A percentile compares a stretch with the other conserved stretches of the same genome.
Conservation (phyloP, 306 rosid species). For the Betula pendula region DNA sequence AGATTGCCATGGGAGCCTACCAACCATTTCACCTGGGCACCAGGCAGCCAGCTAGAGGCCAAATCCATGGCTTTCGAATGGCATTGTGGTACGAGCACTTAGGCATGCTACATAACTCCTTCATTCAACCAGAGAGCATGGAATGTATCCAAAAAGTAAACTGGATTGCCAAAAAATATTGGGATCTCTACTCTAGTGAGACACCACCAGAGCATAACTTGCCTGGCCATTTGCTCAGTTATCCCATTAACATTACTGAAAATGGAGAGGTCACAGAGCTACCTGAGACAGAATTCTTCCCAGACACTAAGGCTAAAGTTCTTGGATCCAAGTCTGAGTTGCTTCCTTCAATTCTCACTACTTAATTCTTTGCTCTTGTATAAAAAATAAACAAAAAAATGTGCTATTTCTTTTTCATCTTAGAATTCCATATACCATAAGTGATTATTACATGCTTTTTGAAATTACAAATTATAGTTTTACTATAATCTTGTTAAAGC, state of each 20-base stretch:
- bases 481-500: background rate
- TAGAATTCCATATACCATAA: background rate
- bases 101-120: slow-evolving; percentile 36
- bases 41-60: slow-evolving; percentile 41
- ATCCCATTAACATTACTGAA: slow-evolving; percentile 36
- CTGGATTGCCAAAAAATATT: slow-evolving; percentile 27
- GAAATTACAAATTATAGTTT: background rate
- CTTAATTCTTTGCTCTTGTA: slow-evolving; percentile 18
- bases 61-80: slow-evolving; percentile 54
- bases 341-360: slow-evolving; percentile 50
- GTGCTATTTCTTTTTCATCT: background rate
- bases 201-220: slow-evolving; percentile 28
- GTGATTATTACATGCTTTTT: background rate
- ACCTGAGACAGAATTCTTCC: slow-evolving; percentile 36
- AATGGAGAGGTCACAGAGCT: slow-evolving; percentile 38
- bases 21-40: slow-evolving; percentile 49
- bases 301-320: slow-evolving; percentile 45
- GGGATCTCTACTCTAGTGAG: slow-evolving; percentile 38
- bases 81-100: slow-evolving; percentile 59
- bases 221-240: slow-evolving; percentile 53
- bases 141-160: slow-evolving; percentile 46
- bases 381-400: background rate
- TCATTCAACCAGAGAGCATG: slow-evolving; percentile 38
- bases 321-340: slow-evolving; percentile 43
- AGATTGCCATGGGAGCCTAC: slow-evolving; percentile 58